A percentile compares a stretch with the other conserved stretches of the same genome.
phyloP scores from a whole-genome alignment of 768 basidiomycete genomes.

The Phylloporus sp. region DNA sequence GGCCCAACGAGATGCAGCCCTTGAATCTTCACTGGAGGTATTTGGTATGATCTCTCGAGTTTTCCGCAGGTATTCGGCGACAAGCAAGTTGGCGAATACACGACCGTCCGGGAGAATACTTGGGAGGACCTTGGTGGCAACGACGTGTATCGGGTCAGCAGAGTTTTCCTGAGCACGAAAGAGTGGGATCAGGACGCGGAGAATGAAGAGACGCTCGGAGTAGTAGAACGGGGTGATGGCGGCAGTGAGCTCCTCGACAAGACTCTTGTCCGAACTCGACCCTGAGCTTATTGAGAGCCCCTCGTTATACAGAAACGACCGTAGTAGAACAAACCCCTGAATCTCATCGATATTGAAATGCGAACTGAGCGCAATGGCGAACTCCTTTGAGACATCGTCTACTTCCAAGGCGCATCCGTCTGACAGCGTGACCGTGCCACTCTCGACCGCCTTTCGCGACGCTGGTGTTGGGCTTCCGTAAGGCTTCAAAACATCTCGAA shows the following conservation, averaged over 20 bases:
- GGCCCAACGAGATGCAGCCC: slow-evolving; percentile 58
- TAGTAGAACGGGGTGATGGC: slow-evolving; percentile 79
- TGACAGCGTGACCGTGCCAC: slow-evolving; percentile 60
- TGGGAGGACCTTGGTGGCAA: slow-evolving; percentile 53
- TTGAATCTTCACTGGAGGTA: slow-evolving; percentile 45
- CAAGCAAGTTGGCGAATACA: slow-evolving; percentile 55
- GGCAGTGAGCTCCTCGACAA: slow-evolving; percentile 41
- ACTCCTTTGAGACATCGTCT: slow-evolving; percentile 66
- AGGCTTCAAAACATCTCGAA: slow-evolving; percentile 53
- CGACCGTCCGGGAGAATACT: slow-evolving; percentile 59
- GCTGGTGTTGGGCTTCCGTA: slow-evolving; percentile 66
- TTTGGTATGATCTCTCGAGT: slow-evolving; percentile 46
- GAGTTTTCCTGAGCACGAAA: slow-evolving; percentile 65
- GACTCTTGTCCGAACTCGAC: slow-evolving; percentile 37
- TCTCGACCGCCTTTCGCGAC: slow-evolving; percentile 63
- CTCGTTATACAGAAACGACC: slow-evolving; percentile 75
- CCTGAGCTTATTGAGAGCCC: slow-evolving; percentile 53
- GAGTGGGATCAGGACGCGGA: slow-evolving; percentile 68
- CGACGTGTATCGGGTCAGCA: slow-evolving; percentile 45
- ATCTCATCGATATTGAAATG: slow-evolving; percentile 76
- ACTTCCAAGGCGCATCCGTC: slow-evolving; percentile 61
- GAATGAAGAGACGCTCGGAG: slow-evolving; percentile 67
- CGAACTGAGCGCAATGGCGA: slow-evolving; percentile 64
- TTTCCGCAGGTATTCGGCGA: slow-evolving; percentile 55
- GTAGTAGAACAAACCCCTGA: slow-evolving; percentile 67